These are phyloP conservation scores for Passalora sequoiae DNA, from an alignment of 2,329 filamentous ascomycete genomes.

Conservation along the genomic window DNA sequence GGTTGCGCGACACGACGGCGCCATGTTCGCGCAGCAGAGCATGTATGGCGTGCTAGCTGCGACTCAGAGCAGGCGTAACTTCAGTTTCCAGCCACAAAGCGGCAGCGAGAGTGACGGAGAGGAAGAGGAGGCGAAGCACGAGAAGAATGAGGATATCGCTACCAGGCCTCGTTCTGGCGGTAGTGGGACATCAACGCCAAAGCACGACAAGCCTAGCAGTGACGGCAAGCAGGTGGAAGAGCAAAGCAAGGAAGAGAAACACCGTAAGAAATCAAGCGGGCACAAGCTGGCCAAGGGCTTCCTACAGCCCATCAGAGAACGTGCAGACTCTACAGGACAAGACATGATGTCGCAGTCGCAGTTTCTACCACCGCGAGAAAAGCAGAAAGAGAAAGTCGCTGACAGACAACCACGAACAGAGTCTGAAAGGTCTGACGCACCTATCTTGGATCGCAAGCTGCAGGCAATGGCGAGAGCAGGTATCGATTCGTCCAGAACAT, in stretches of 20 bases:
- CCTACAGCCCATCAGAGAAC: constrained; percentile 48
- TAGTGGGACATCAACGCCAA: constrained; percentile 7
- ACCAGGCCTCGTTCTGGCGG: neutral
- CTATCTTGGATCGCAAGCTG: constrained; percentile 68
- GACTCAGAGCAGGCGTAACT: constrained; percentile 75
- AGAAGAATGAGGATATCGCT: constrained; percentile 1
- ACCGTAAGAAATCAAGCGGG: constrained; percentile 58
- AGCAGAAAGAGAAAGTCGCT: constrained; percentile 9
- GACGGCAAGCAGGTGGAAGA: constrained; percentile 6
- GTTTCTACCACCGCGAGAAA: constrained; percentile 24
- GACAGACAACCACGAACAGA: constrained; percentile 11
- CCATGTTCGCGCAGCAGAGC: constrained; percentile 80
- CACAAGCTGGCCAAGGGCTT: constrained; percentile 63
- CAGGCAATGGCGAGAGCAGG: constrained; percentile 29
- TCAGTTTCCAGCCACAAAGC: constrained; percentile 62
- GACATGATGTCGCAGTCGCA: constrained; percentile 32
- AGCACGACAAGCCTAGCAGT: constrained; percentile 7
- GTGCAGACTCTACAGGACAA: constrained; percentile 29
- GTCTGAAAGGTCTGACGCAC: constrained; percentile 49
- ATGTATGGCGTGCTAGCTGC: constrained; percentile 90
- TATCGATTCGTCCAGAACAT: constrained; percentile 22
- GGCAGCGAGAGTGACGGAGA: constrained; percentile 60
- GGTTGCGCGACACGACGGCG: constrained; percentile 19
- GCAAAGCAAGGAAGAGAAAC: constrained; percentile 35
- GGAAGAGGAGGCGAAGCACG: constrained; percentile 18